Percentiles rank a stretch among this genome's conserved stretches.
Evolutionary conservation across 371 early-diverging fungal species (phyloP).

Genomic region (Conidiobolus incongruus): DNA sequence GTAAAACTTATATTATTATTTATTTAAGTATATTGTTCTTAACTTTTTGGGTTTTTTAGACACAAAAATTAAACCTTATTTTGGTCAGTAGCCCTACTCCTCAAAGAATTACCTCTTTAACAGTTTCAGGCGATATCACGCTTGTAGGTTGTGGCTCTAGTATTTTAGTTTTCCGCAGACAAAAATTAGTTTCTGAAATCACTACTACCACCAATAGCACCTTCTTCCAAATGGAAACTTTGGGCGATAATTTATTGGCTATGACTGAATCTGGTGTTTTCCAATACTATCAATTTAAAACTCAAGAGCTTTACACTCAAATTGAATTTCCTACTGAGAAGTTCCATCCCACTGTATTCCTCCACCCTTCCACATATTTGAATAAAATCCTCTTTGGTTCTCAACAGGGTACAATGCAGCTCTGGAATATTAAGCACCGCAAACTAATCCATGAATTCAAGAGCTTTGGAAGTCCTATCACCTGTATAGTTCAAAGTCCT

Average conservation of each 20-base stretch:
- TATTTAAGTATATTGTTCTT: too few relatives aligned
- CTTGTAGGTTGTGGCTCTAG: too few relatives aligned
- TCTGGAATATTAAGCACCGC: slow-evolving; percentile 76
- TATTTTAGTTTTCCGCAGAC: too few relatives aligned
- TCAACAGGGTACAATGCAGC: slow-evolving; percentile 64
- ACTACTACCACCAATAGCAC: too few relatives aligned
- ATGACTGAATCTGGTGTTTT: slow-evolving; percentile 57
- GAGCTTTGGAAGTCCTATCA: slow-evolving; percentile 46
- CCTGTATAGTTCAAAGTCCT: slow-evolving; percentile 62
- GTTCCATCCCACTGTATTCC: slow-evolving; percentile 45
- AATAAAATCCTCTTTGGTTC: slow-evolving; percentile 83
- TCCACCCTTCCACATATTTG: slow-evolving; percentile 89
- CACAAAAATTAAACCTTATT: too few relatives aligned
- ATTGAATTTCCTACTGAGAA: slow-evolving; percentile 41
- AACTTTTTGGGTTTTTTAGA: too few relatives aligned
- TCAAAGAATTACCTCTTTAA: too few relatives aligned
- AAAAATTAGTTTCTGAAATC: too few relatives aligned
- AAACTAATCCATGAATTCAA: slow-evolving; percentile 59
- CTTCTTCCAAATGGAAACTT: slow-evolving; percentile 26
- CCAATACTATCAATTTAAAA: slow-evolving; percentile 45
- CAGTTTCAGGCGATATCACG: too few relatives aligned
- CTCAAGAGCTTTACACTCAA: slow-evolving; percentile 44
- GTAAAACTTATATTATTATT: too few relatives aligned
- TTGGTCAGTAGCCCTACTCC: too few relatives aligned
- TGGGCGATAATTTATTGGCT: slow-evolving; percentile 58